Evolutionary conservation across 805 yeast species (phyloP), one percentile per base, ranked within the genome.

Genomic region (Yarrowia sp.): DNA sequence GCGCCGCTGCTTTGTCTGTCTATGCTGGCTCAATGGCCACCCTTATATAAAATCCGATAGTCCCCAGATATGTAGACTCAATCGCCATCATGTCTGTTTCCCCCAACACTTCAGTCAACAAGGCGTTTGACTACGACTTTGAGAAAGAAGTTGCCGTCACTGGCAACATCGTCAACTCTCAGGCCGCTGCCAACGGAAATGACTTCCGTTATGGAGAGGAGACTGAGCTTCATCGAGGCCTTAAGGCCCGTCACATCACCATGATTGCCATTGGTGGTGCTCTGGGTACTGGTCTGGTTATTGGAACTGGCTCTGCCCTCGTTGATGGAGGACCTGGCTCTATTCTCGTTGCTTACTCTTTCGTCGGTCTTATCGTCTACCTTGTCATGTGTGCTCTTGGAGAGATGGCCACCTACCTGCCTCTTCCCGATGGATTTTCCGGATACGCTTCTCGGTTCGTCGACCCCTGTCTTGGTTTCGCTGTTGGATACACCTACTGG

Each of bases 201-300:
- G 51, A 58, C 32, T 58, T 58, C 32, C 63, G 63, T 30, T 58
- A 58, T 41, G 51, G 51, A 12, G 63, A 58, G 40, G 63, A 58
- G 41, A 41, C 63, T 30, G 38, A 40, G 49, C 70, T 70, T 52
- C 66, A 71, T 62, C 61, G 79, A 66, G 76, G 76, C 61, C 71
- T 81, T 66, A 77, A 81, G 67, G 82, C 88, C 54, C 74, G 91
- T 62, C 91, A 87, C 71, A 80, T 86, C 67, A 81, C 85, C 65
- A 85, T 87, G 88, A 85, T 87, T 71, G 88, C 95, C 68, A 84
- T 90, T 68, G 96, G 95, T 69, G 93, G 95, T 69, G 89, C 93
- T 9, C 76, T 89, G 62, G 95, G 95, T 65, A 88, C 95, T 1
- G 96, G 92, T 71, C 79, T 89, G 65, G 78, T 89, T 68, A 86